phyloP scores from a whole-genome alignment of 2,329 filamentous ascomycete species.

The Scopulariopsis brevicaulis region DNA sequence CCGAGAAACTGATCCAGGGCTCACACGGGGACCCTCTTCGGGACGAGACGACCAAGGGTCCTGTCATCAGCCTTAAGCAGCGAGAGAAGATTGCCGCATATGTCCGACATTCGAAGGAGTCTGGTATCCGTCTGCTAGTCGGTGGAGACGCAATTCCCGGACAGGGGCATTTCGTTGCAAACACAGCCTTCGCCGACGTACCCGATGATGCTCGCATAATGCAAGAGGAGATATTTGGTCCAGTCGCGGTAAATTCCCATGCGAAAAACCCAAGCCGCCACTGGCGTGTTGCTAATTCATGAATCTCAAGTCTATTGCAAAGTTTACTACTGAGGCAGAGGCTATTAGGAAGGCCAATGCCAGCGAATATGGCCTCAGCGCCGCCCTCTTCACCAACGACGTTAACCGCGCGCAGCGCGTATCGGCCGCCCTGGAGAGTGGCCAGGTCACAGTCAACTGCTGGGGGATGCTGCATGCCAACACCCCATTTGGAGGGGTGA shows the following conservation, averaged over 20 bases:
- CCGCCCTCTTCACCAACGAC: constrained; percentile 16
- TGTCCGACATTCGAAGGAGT: constrained; percentile 65
- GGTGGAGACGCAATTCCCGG: constrained; percentile 66
- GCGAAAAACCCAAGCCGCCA: too few relatives aligned
- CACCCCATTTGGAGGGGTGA: constrained; percentile 20
- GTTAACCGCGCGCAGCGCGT: constrained; percentile 24
- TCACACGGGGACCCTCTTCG: constrained; percentile 67
- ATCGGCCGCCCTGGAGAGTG: constrained; percentile 43
- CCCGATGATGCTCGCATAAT: constrained; percentile 9
- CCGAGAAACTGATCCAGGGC: constrained; percentile 62
- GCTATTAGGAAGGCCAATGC: constrained; percentile 38
- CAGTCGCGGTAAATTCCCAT: too few relatives aligned
- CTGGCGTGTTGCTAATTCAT: too few relatives aligned
- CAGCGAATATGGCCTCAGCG: constrained; percentile 23
- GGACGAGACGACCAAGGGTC: constrained; percentile 63
- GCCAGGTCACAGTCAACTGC: constrained; percentile 53
- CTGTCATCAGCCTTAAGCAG: constrained; percentile 76
- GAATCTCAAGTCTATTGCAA: too few relatives aligned
- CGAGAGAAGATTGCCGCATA: constrained; percentile 69
- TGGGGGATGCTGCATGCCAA: constrained; percentile 10
- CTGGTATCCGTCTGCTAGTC: constrained; percentile 63
- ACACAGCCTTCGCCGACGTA: constrained; percentile 53
- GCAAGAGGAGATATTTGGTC: constrained; percentile 13
- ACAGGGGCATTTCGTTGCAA: constrained; percentile 49
- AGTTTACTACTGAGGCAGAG: constrained; percentile 37